Base-by-base conservation (phyloP, 768 basidiomycete genomes). In the Gymnopilus dilepis region DNA sequence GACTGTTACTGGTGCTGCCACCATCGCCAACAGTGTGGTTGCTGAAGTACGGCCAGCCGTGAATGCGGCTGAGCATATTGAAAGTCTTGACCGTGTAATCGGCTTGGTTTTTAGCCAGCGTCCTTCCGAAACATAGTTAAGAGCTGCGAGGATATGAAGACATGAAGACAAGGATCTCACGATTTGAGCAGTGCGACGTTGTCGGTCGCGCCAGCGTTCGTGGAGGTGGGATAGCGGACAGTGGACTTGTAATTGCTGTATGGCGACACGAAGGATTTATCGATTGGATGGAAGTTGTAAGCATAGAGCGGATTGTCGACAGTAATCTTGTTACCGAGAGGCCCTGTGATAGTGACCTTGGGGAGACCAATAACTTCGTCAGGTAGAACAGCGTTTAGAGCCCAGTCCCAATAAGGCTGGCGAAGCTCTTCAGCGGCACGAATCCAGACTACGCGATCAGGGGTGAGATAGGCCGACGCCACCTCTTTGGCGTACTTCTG, bases 321-420 rank as follows among this genome's bases (percentile, higher is more conserved):
- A 4, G 56, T 40, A 31, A 62, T 31, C 22, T 60, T 62, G 5
- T 47, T 54, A 17, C 79, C 77, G 50, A 76, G 64, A 11, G 76
- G 69, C 0, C 66, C 67, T 31, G 69, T 72, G 58, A 82, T 79
- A 1, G 67, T 66, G 37, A 80, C 75, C 21, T 71, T 57, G 43
- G 66, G 61, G 28, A 70, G 58, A 11, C 71, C 68, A 52, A 80
- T 78, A 43, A 83, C 75, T 63, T 82, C 72, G 7, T 68, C 64
- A 11, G 82, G 82, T 22, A 80, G 79, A 6, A 78, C 69, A 5
- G 73, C 33, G 19, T 77, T 73, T 1, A 52, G 60, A 6, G 83
- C 84, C 84, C 84, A 85, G 66, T 85, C 84, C 84, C 83, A 85
- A 74, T 77, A 85, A 0, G 82, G 82, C 30, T 74, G 72, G 41